These are phyloP conservation scores for Hygrocybe coccinea DNA, from an alignment of 768 basidiomycete species.

Conservation along the genomic window DNA sequence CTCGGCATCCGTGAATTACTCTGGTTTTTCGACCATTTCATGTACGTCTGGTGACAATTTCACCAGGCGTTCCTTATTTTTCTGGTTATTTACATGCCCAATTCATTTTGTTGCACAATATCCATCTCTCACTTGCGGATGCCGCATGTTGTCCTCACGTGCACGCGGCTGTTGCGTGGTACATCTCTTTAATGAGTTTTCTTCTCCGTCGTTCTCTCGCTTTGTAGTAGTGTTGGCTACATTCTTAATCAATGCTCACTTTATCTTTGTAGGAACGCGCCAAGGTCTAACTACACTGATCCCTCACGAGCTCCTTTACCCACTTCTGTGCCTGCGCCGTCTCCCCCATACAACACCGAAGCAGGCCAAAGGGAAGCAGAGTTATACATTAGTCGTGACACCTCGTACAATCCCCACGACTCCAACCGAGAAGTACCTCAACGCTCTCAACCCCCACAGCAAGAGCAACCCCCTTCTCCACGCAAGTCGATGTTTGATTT, in stretches of 20 bases:
- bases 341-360: conserved; percentile 43
- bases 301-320: conserved; percentile 37
- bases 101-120: too few relatives aligned
- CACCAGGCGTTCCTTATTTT: background rate
- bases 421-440: conserved; percentile 39
- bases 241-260: background rate
- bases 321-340: conserved; percentile 32
- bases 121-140: background rate
- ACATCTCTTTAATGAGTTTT: conserved; percentile 3
- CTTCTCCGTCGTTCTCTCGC: conserved; percentile 1
- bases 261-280: conserved; percentile 37
- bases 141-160: conserved; percentile 21
- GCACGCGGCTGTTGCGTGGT: conserved; percentile 28
- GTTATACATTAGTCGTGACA: conserved; percentile 23
- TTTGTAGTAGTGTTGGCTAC: background rate
- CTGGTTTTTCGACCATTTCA: background rate
- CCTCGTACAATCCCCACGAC: conserved; percentile 40
- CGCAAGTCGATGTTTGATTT: conserved; percentile 85
- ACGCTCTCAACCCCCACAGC: conserved; percentile 38
- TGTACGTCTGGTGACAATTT: background rate
- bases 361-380: conserved; percentile 41
- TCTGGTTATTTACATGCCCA: background rate
- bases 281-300: conserved; percentile 50
- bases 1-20: background rate
- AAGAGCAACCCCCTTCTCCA: conserved; percentile 55